Base-by-base conservation (phyloP, 768 basidiomycete species). In the Candolleomyces eurysporus region DNA sequence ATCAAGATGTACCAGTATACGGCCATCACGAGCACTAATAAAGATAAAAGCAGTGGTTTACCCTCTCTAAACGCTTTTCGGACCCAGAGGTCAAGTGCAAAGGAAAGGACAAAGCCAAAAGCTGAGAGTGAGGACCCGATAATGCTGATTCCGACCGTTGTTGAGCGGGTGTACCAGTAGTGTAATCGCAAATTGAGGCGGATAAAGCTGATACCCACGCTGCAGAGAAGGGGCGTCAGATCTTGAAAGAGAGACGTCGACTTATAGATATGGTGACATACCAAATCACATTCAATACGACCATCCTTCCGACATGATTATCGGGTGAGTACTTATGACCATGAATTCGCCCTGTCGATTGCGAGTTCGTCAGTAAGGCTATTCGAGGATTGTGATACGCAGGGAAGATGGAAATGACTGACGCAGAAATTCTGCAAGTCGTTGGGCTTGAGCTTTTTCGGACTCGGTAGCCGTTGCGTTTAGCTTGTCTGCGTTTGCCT, bases 81-180 rank as follows among this genome's bases (percentile, higher is more conserved):
- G 5, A 13, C n/a, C 42, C 42, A 43, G 11, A 43, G 42, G n/a
- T 43, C 42, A 43, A 43, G 26, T 11, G 21, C 22, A 49, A 21
- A 49, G 48, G 3, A 10, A 5, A 17, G 21, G 2, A 13, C 3
- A 2, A 58, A 52, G 46, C 63, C 61, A 4, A 59, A 31, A 14
- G 69, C 70, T 0, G 69, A 26, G 4, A 76, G 60, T 13, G 63
- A 22, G 2, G 64, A 69, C 14, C 72, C 73, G 0, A 63, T 17
- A 6, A 68, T 65, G 22, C 73, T 74, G 56, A 78, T 71, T 5
- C 71, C 70, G 16, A 68, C 69, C 0, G 73, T 76, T 1, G 75
- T 72, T 42, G 65, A 67, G 36, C 72, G 69, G 1, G 72, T 71
- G 54, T 65, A 75, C 75, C 76, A 78, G 58, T 78, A 78, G 51